phyloP scores from a whole-genome alignment of 2,329 filamentous ascomycete species.

The Exophiala xenobiotica region DNA sequence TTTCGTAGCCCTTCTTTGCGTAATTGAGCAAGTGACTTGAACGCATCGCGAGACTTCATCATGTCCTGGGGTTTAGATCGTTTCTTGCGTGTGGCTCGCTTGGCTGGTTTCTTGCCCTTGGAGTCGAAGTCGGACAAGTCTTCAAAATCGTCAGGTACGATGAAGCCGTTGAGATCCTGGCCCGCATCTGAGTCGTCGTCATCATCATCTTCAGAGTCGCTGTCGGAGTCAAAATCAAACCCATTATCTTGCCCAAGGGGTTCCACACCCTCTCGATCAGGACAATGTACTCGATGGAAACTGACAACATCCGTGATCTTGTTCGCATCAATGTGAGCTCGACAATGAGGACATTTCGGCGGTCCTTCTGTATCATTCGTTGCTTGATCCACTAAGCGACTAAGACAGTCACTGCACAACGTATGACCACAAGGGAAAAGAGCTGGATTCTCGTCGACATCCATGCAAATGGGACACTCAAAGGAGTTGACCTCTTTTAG shows the following conservation, averaged over 20 bases:
- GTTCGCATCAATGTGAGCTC: conserved; percentile 63
- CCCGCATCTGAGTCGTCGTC: conserved; percentile 45
- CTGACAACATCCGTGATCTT: conserved; percentile 71
- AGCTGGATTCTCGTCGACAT: conserved; percentile 69
- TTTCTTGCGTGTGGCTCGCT: conserved; percentile 27
- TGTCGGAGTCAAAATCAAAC: conserved; percentile 33
- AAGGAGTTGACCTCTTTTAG: conserved; percentile 63
- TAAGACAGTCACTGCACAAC: conserved; percentile 74
- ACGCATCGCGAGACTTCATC: conserved; percentile 39
- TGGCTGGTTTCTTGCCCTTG: conserved; percentile 22
- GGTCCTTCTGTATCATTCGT: conserved; percentile 59
- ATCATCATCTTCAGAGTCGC: conserved; percentile 28
- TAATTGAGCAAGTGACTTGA: conserved; percentile 60
- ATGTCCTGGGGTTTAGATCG: conserved; percentile 49
- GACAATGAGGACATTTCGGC: conserved; percentile 73
- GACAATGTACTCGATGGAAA: conserved; percentile 72
- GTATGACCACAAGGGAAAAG: conserved; percentile 85
- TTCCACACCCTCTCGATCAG: conserved; percentile 46
- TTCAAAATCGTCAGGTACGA: conserved; percentile 47
- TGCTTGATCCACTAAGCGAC: conserved; percentile 64
- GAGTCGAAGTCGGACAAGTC: conserved; percentile 37
- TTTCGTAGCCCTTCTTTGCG: conserved; percentile 67
- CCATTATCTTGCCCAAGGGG: conserved; percentile 43
- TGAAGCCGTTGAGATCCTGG: conserved; percentile 52
- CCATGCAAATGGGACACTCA: conserved; percentile 81